A percentile compares a stretch with the other conserved stretches of the same genome.
phyloP scores from a whole-genome alignment of 805 yeast genomes.

The Cyberlindnera nakhonratchasimensis region DNA sequence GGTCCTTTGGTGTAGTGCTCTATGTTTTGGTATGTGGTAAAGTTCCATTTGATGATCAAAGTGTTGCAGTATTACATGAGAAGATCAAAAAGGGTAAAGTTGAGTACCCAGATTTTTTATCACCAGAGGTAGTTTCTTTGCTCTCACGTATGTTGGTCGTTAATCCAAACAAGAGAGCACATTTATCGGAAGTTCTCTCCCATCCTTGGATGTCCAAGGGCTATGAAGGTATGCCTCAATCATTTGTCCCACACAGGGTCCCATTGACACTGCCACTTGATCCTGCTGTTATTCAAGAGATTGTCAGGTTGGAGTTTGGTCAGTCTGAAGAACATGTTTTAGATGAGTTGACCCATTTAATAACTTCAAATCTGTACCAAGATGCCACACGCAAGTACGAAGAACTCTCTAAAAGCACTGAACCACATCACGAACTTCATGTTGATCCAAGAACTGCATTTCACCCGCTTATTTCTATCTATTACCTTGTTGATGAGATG shows the following conservation, averaged over 20 bases:
- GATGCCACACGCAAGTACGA: conserved; percentile 63
- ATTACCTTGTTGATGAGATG: conserved; percentile 84
- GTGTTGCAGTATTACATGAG: conserved; percentile 86
- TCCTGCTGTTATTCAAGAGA: conserved; percentile 62
- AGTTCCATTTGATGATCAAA: conserved; percentile 96
- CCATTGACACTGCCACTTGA: conserved; percentile 75
- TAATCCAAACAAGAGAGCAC: conserved; percentile 77
- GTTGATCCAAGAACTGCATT: conserved; percentile 72
- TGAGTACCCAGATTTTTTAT: conserved; percentile 81
- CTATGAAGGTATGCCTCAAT: conserved; percentile 66
- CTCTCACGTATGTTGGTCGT: conserved; percentile 89
- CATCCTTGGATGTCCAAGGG: conserved; percentile 97
- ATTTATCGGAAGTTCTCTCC: conserved; percentile 68
- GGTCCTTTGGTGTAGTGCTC: conserved; percentile 97
- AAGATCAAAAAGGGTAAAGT: conserved; percentile 90
- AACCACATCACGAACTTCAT: conserved; percentile 8
- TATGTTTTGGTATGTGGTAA: conserved; percentile 96
- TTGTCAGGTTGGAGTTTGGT: conserved; percentile 78
- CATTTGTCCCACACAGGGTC: conserved; percentile 69
- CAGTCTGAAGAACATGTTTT: conserved; percentile 52
- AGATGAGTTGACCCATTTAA: conserved; percentile 51
- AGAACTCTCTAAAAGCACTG: conserved; percentile 8
- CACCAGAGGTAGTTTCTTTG: conserved; percentile 75
- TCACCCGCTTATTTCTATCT: conserved; percentile 86
- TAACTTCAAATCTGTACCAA: conserved; percentile 65